Base-by-base conservation (phyloP, 495 filamentous ascomycete genomes). In the Tuber melanosporum region DNA sequence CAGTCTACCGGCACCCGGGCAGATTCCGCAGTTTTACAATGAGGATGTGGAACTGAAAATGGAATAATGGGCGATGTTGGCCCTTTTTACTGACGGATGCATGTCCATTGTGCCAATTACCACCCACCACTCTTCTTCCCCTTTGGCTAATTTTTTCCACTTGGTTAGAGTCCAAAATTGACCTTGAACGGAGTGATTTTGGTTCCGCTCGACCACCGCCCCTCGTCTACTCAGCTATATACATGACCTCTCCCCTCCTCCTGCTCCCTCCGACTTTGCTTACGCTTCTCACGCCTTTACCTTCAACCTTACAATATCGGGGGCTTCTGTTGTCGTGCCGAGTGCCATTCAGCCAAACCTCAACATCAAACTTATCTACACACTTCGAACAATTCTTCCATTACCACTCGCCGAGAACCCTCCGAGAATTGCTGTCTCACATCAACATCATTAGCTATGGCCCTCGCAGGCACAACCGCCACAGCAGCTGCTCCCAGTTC, bases 151-250 rank as follows among this genome's bases (percentile, higher is more conserved):
- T 66, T 15, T 66, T 32, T 66, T 66, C 57, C 57, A 57, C 12
- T 32, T 66, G n/a, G 57, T 66, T 62, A 62, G n/a, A 26, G 52
- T 15, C 0, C 20, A 32, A 32, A 62, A 15, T 32, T 3, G 4
- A 9, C n/a, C 26, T 66, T 32, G n/a, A 32, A 32, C 57, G 7
- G 57, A 26, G 57, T 66, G n/a, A 66, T 66, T 66, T 66, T 66
- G 12, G 4, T 32, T 66, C 57, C 12, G 57, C 12, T 66, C 9
- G 57, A 12, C 57, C 57, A n/a, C 57, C 57, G n/a, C 26, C 57
- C 57, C 57, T 32, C 57, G 57, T 66, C 57, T n/a, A n/a, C 57
- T 32, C 57, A 66, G n/a, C 57, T 66, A 66, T 66, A 66, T 66
- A 66, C 57, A 66, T 66, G 52, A 32, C 57, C 57, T 66, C 49